Conservation (phyloP, 1,284 basidiomycete species). For the Marasmius sp. region DNA sequence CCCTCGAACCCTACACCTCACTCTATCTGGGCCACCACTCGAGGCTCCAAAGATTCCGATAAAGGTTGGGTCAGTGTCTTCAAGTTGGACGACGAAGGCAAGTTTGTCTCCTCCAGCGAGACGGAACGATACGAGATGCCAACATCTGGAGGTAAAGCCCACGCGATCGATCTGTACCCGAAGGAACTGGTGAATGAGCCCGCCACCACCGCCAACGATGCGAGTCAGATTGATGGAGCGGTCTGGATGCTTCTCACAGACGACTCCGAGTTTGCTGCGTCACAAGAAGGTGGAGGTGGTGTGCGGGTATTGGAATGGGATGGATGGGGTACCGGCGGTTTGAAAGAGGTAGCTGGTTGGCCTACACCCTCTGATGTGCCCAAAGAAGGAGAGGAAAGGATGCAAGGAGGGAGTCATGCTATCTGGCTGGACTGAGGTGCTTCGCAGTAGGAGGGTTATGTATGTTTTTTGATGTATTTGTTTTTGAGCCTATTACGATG, state of each 20-base stretch:
- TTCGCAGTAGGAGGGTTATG: not conserved
- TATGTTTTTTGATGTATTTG: not conserved
- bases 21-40: conserved; percentile 44
- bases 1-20: conserved; percentile 31
- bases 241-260: conserved; percentile 44
- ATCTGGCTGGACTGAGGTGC: conserved; percentile 40
- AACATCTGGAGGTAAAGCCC: conserved; percentile 48
- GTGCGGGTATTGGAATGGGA: conserved; percentile 47
- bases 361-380: conserved; percentile 21
- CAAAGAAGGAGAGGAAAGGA: conserved; percentile 18
- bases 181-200: conserved; percentile 22
- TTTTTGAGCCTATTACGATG: not conserved
- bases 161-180: conserved; percentile 41
- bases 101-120: conserved; percentile 23
- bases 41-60: conserved; percentile 32
- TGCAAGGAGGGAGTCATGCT: conserved; percentile 45
- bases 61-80: conserved; percentile 44
- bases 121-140: conserved; percentile 38
- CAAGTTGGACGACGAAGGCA: conserved; percentile 36
- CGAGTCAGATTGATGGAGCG: conserved; percentile 16
- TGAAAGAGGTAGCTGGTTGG: conserved; percentile 40
- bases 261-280: conserved; percentile 37
- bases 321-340: conserved; percentile 37
- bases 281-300: conserved; percentile 29
- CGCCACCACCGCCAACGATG: conserved; percentile 2